Conservation (phyloP, 192 early-diverging fungal species). For the Entomortierella beljakovae region DNA sequence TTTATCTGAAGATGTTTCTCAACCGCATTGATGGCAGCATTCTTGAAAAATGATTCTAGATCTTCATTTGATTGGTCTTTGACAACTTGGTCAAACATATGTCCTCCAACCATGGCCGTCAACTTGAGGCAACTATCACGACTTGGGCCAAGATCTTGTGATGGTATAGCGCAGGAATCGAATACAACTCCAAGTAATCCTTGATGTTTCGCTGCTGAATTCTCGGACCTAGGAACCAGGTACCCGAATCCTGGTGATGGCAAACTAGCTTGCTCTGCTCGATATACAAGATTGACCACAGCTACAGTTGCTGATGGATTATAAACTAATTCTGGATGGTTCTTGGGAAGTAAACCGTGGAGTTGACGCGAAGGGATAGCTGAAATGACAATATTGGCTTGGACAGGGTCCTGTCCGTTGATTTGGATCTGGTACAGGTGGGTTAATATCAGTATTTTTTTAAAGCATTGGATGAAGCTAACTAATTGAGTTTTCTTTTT, state of each 20-base stretch:
- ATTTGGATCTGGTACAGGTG: conserved; percentile 27
- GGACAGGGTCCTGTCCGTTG: conserved; percentile 43
- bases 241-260: conserved; percentile 91
- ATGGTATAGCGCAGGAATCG: conserved; percentile 83
- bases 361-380: conserved; percentile 68
- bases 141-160: conserved; percentile 67
- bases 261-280: conserved; percentile 55
- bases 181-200: conserved; percentile 86
- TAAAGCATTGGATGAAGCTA: too few relatives aligned
- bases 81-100: conserved; percentile 66
- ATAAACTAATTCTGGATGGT: conserved; percentile 60
- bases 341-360: conserved; percentile 30
- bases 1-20: conserved; percentile 70
- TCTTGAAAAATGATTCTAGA: conserved; percentile 21
- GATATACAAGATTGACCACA: conserved; percentile 85
- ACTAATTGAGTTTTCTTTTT: too few relatives aligned
- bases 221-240: conserved; percentile 79
- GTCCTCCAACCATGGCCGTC: conserved; percentile 94
- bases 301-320: conserved; percentile 84
- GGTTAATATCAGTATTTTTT: too few relatives aligned
- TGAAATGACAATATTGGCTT: conserved; percentile 73
- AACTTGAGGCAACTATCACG: conserved; percentile 61
- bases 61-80: not conserved
- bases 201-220: conserved; percentile 55
- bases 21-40: conserved; percentile 69